Evolutionary conservation across 306 rosid species (phyloP).

Genomic region (Alnus glutinosa): DNA sequence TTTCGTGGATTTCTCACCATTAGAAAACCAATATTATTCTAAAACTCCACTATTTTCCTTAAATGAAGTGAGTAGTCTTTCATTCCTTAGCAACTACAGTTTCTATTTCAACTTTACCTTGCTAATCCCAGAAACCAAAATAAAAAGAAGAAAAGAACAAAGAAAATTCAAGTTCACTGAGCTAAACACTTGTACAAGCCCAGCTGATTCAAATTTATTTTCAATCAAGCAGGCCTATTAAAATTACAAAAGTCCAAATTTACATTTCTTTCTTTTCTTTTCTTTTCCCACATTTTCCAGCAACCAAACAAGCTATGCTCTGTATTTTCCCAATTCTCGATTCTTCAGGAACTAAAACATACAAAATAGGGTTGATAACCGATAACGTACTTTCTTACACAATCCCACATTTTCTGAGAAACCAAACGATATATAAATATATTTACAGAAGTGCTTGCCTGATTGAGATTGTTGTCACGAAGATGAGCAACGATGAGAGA

Average conservation of each 20-base stretch:
- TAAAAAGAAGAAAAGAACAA: background rate
- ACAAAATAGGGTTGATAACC: background rate
- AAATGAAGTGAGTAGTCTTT: background rate
- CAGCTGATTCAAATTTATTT: background rate
- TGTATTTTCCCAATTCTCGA: background rate
- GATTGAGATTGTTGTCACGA: constrained; percentile 73
- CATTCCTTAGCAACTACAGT: background rate
- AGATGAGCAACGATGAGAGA: constrained; percentile 89
- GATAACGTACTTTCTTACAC: background rate
- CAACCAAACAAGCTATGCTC: constrained; percentile 10
- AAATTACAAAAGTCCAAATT: background rate
- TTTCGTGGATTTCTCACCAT: background rate
- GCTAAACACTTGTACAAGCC: background rate
- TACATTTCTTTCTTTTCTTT: background rate
- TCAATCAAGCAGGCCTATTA: background rate
- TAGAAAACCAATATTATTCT: background rate
- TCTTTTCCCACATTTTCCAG: constrained; percentile 8
- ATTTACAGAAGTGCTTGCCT: constrained; percentile 36
- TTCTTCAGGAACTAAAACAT: background rate
- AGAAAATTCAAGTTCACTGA: background rate
- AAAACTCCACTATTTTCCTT: background rate
- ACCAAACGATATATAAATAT: background rate
- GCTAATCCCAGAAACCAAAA: background rate
- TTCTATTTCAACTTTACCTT: background rate
- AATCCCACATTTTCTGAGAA: background rate